phyloP scores from a whole-genome alignment of 129 eudicot genomes.

The Tanacetum coccineum region DNA sequence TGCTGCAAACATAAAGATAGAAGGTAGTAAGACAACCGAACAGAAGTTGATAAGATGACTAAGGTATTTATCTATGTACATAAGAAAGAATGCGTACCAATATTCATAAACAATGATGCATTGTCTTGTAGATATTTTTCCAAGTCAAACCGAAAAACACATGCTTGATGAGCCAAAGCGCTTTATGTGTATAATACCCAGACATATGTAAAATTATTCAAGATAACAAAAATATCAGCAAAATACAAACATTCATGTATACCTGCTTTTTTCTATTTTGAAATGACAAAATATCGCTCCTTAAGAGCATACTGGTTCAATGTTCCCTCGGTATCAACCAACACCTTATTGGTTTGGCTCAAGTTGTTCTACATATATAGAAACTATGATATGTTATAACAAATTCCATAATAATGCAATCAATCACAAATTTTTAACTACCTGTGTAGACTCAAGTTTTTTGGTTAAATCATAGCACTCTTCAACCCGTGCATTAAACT shows the following conservation, averaged over 20 bases:
- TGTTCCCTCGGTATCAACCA: constrained; percentile 67
- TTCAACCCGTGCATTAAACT: too few relatives aligned
- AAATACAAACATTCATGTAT: neutral
- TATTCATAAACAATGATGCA: constrained; percentile 66
- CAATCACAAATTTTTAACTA: constrained; percentile 20
- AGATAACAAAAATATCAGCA: neutral
- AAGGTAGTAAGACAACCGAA: too few relatives aligned
- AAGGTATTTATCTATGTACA: too few relatives aligned
- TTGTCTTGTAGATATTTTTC: constrained; percentile 85
- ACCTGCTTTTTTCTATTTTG: constrained; percentile 96
- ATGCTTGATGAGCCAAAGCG: constrained; percentile 88
- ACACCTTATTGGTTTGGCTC: too few relatives aligned
- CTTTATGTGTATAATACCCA: constrained; percentile 50
- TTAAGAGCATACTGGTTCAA: constrained; percentile 58
- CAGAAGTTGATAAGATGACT: too few relatives aligned
- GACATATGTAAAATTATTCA: neutral
- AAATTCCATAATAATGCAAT: neutral
- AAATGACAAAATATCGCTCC: constrained; percentile 73
- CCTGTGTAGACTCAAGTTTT: constrained; percentile 81
- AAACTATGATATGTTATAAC: neutral
- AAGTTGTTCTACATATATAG: neutral
- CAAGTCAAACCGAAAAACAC: constrained; percentile 80
- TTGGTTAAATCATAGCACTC: constrained; percentile 53
- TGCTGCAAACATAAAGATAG: constrained; percentile 36
- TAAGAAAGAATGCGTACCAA: too few relatives aligned